A percentile compares a stretch with the other conserved stretches of the same genome.
Conservation (phyloP, 805 yeast genomes). For the Candida alai region DNA sequence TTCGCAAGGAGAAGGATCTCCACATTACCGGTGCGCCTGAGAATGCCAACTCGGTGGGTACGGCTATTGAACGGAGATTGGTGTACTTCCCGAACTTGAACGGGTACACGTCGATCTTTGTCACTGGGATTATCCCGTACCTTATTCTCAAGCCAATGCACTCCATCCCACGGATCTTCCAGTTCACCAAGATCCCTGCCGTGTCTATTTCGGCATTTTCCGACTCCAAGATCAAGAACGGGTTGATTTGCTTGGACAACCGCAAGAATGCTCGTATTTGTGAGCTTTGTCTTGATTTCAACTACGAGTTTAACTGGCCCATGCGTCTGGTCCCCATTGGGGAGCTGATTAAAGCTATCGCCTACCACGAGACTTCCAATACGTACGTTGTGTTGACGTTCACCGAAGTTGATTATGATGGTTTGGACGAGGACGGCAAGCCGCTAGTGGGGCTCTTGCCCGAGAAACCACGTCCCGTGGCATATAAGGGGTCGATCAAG, state of each 20-base stretch:
- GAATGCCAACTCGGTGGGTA: slow-evolving; percentile 68
- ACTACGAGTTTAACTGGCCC: slow-evolving; percentile 61
- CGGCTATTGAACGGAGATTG: slow-evolving; percentile 63
- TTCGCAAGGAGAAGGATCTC: slow-evolving; percentile 42
- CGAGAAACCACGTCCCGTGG: slow-evolving; percentile 51
- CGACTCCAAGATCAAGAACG: slow-evolving; percentile 35
- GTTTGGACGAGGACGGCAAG: slow-evolving; percentile 72
- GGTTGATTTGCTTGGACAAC: slow-evolving; percentile 70
- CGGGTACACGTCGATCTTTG: slow-evolving; percentile 57
- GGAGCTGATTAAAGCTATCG: slow-evolving; percentile 58
- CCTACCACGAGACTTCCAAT: slow-evolving; percentile 65
- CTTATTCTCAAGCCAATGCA: slow-evolving; percentile 61
- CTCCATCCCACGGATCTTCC: slow-evolving; percentile 61
- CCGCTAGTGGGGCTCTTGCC: slow-evolving; percentile 53
- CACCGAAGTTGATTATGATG: slow-evolving; percentile 54
- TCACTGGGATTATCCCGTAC: slow-evolving; percentile 73
- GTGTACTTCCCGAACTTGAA: slow-evolving; percentile 55
- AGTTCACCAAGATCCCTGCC: slow-evolving; percentile 60
- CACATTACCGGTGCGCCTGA: slow-evolving; percentile 74
- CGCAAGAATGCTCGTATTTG: slow-evolving; percentile 63
- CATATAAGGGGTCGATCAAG: slow-evolving; percentile 58
- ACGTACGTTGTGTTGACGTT: slow-evolving; percentile 62
- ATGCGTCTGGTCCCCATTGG: slow-evolving; percentile 47
- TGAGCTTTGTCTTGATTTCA: slow-evolving; percentile 43
- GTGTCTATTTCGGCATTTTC: slow-evolving; percentile 63